Conservation (phyloP, 331 rosid species). For the Spiraea crenata region DNA sequence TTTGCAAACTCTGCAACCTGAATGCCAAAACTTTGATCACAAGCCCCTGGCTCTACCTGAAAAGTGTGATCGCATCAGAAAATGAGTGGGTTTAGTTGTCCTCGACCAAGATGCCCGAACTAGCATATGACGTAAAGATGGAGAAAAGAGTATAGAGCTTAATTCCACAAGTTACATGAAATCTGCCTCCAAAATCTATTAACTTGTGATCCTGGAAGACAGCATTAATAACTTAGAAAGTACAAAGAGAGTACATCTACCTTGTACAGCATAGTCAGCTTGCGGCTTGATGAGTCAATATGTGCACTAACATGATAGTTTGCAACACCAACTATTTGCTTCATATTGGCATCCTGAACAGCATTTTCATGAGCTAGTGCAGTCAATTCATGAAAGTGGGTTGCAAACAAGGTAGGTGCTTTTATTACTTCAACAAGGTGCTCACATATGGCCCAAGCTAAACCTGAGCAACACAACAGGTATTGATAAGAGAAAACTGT, state of each 20-base stretch:
- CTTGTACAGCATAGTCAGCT: conserved; percentile 94
- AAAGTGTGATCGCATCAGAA: conserved; percentile 22
- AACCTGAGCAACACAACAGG: conserved; percentile 58
- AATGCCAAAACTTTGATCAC: conserved; percentile 98
- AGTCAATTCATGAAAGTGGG: conserved; percentile 98
- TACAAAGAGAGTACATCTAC: conserved; percentile 37
- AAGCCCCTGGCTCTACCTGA: conserved; percentile 97
- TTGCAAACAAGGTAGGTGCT: conserved; percentile 94
- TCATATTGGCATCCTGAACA: conserved; percentile 36
- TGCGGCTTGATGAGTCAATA: conserved; percentile 81
- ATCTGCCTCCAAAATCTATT: conserved; percentile 3
- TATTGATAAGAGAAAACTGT: conserved; percentile 18
- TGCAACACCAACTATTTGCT: conserved; percentile 70
- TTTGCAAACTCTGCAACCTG: conserved; percentile 98
- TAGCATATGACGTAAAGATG: background rate
- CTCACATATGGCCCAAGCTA: conserved; percentile 98
- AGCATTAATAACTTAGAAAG: conserved; percentile 9
- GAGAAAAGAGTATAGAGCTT: conserved; percentile 5
- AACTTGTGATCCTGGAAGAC: conserved; percentile 2
- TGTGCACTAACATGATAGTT: conserved; percentile 98
- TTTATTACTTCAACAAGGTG: conserved; percentile 81
- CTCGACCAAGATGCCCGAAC: conserved; percentile 8
- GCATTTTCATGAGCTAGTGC: conserved; percentile 63
- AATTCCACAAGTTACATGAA: background rate
- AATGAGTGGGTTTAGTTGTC: conserved; percentile 16